phyloP scores from a whole-genome alignment of 2,329 filamentous ascomycete species.

The Aspergillus amoenus region DNA sequence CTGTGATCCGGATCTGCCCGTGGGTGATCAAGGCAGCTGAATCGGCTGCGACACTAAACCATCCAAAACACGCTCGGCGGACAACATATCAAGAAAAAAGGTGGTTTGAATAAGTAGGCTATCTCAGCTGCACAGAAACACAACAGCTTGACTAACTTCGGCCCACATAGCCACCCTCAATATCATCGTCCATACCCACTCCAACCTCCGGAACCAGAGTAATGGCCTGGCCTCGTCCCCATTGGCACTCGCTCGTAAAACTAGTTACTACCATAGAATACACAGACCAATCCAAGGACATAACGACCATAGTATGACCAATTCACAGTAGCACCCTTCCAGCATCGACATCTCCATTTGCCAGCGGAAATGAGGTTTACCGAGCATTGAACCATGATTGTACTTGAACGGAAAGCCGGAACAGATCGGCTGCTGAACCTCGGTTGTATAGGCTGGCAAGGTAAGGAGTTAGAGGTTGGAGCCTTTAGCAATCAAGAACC shows the following conservation, averaged over 20 bases:
- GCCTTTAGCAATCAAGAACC: too few species aligned
- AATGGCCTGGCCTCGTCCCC: neutral
- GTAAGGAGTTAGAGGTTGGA: rapidly evolving
- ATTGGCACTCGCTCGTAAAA: neutral
- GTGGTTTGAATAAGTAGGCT: too few species aligned
- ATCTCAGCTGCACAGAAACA: too few species aligned
- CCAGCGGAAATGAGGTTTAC: neutral
- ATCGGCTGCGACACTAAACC: too few species aligned
- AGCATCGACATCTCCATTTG: neutral
- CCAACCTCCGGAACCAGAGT: neutral
- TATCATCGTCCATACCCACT: neutral
- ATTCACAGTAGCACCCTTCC: neutral
- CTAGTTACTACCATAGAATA: too few species aligned
- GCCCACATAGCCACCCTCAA: neutral
- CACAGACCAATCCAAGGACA: too few species aligned
- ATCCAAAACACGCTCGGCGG: too few species aligned
- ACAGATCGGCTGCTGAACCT: too few species aligned
- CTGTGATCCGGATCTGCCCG: too few species aligned
- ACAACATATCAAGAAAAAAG: too few species aligned
- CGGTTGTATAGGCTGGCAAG: too few species aligned
- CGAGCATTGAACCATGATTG: neutral
- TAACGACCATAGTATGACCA: neutral
- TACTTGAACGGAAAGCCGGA: neutral
- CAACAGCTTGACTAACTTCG: neutral
- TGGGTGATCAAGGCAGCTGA: too few species aligned